Conservation (phyloP, 352 stramenopile species). For the Globisporangium nunn region DNA sequence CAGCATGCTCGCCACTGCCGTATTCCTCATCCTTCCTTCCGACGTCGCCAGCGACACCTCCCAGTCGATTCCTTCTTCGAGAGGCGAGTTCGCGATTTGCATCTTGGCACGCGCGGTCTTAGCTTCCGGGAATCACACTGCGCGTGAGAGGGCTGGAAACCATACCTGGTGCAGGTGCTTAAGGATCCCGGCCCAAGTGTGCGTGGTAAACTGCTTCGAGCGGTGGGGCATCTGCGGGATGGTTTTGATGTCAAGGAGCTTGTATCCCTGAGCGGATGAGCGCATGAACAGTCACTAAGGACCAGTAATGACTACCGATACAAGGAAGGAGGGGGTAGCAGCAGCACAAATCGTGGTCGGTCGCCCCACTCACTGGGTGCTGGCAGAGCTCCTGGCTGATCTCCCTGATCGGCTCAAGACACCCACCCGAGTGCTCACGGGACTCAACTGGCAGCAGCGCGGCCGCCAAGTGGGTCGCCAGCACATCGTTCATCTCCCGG, state of each 20-base stretch:
- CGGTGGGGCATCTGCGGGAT: slow-evolving; percentile 54
- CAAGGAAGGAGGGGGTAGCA: too few relatives aligned
- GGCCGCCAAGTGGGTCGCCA: slow-evolving; percentile 54
- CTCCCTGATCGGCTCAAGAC: slow-evolving; percentile 21
- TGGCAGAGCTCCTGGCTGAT: slow-evolving; percentile 47
- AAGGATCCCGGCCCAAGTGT: slow-evolving; percentile 68
- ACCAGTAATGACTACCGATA: too few relatives aligned
- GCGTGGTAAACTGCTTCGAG: slow-evolving; percentile 66
- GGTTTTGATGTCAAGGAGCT: slow-evolving; percentile 67
- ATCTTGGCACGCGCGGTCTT: slow-evolving; percentile 20
- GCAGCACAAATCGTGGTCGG: neutral
- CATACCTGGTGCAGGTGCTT: slow-evolving; percentile 65
- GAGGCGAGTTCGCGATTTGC: slow-evolving; percentile 48
- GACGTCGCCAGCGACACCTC: slow-evolving; percentile 27
- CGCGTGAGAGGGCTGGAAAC: neutral
- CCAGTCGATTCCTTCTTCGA: slow-evolving; percentile 66
- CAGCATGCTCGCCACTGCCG: slow-evolving; percentile 39
- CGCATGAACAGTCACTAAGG: neutral
- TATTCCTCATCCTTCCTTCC: slow-evolving; percentile 24
- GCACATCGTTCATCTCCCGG: slow-evolving; percentile 49
- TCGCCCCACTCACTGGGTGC: slow-evolving; percentile 31
- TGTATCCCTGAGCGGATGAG: slow-evolving; percentile 35
- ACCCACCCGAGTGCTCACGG: neutral
- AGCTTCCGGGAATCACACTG: neutral
- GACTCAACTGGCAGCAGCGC: slow-evolving; percentile 32